Percentiles rank a stretch among this genome's conserved stretches.
These are phyloP conservation scores for Ceratobasidium sp. DNA, from an alignment of 1,284 basidiomycete genomes.

Conservation along the genomic window DNA sequence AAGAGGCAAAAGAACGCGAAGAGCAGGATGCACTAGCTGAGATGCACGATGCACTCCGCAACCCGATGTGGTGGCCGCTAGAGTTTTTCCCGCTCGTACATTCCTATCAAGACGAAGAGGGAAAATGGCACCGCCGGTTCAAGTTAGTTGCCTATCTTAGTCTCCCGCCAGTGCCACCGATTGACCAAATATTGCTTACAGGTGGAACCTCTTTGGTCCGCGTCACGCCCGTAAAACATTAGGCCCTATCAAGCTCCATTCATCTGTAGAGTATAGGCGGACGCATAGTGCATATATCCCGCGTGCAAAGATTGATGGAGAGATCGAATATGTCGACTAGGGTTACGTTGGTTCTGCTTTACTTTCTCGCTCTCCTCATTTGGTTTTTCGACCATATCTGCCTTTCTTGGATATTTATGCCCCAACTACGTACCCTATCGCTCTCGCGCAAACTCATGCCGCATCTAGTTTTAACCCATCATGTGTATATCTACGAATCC, in stretches of 20 bases:
- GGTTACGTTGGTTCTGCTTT: neutral
- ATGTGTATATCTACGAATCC: too few species aligned
- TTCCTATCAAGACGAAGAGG: conserved; percentile 26
- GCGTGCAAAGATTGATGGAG: conserved; percentile 8
- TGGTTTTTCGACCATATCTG: too few species aligned
- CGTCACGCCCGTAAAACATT: conserved; percentile 36
- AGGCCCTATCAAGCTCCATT: conserved; percentile 25
- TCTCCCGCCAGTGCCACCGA: too few species aligned
- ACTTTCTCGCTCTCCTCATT: neutral
- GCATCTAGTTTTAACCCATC: too few species aligned
- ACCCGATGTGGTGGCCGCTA: conserved; percentile 35
- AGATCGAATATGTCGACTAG: conserved; percentile 37
- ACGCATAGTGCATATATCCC: conserved; percentile 5
- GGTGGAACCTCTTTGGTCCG: conserved; percentile 37
- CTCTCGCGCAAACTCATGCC: too few species aligned
- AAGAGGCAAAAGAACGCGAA: conserved; percentile 27
- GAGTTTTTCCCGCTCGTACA: conserved; percentile 42
- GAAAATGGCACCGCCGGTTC: conserved; percentile 35
- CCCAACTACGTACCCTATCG: too few species aligned
- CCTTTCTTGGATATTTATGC: too few species aligned
- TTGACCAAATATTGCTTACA: neutral
- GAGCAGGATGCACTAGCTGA: conserved; percentile 16
- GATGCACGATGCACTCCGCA: conserved; percentile 27
- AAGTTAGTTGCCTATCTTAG: conserved; percentile 15
- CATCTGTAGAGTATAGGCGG: conserved; percentile 24